These are phyloP conservation scores for Acacia melanoxylon DNA, from an alignment of 306 rosid species.

Conservation along the genomic window DNA sequence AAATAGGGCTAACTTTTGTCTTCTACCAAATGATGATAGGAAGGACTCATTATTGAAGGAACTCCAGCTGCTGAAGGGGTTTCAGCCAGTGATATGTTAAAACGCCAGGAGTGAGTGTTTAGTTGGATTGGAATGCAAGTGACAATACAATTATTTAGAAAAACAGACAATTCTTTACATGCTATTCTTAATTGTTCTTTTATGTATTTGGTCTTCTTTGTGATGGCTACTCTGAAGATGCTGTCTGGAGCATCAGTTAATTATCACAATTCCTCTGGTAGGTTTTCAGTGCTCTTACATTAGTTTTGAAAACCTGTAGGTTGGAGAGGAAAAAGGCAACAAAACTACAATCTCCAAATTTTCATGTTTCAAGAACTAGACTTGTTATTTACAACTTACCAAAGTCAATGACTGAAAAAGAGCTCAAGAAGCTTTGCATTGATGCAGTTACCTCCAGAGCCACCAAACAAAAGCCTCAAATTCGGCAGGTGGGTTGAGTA, in stretches of 20 bases:
- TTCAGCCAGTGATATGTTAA: conserved; percentile 75
- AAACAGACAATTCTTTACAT: conserved; percentile 16
- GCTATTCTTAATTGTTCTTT: conserved; percentile 2
- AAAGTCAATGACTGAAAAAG: conserved; percentile 76
- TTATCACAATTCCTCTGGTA: conserved; percentile 10
- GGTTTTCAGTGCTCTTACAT: conserved; percentile 23
- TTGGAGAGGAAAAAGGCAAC: conserved; percentile 68
- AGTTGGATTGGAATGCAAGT: conserved; percentile 21
- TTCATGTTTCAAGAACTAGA: conserved; percentile 87
- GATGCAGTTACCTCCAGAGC: conserved; percentile 89
- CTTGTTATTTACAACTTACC: conserved; percentile 83
- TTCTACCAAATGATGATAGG: conserved; percentile 51
- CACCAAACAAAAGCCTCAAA: conserved; percentile 80
- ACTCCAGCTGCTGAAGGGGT: conserved; percentile 97
- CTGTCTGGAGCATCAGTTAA: conserved; percentile 2
- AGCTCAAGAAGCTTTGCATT: conserved; percentile 79
- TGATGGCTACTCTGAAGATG: conserved; percentile 12
- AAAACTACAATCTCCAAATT: conserved; percentile 95
- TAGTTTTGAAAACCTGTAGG: conserved; percentile 36
- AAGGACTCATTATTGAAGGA: conserved; percentile 86
- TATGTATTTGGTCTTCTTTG: conserved; percentile 21
- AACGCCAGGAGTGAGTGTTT: conserved; percentile 77
- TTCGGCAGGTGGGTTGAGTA: conserved; percentile 72
- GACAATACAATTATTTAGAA: conserved; percentile 9
- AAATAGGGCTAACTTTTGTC: conserved; percentile 34